Evolutionary conservation across 2,329 filamentous ascomycete genomes (phyloP).

Genomic region (Aspergillus alliaceus): DNA sequence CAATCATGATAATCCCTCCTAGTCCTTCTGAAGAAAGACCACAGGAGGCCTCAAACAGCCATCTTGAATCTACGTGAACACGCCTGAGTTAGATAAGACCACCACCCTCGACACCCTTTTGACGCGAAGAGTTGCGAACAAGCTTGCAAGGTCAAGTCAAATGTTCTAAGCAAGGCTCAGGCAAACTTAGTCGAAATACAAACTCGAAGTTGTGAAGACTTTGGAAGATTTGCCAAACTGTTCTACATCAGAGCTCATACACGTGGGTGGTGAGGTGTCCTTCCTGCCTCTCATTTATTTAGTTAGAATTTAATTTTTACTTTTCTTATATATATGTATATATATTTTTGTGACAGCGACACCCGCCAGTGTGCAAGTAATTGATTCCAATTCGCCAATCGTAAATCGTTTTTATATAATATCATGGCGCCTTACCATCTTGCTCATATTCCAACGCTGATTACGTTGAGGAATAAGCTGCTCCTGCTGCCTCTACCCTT

Average conservation of each 20-base stretch:
- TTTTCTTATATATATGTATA: too few relatives aligned
- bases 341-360: neutral
- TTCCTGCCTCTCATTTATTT: neutral
- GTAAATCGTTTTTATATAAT: neutral
- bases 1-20: neutral
- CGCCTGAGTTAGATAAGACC: neutral
- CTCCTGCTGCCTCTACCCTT: constrained; percentile 17
- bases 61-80: neutral
- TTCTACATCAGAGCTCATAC: neutral
- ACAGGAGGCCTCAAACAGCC: neutral
- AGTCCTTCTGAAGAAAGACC: neutral
- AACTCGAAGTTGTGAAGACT: neutral
- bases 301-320: neutral
- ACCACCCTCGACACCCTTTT: neutral
- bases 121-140: neutral
- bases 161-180: neutral
- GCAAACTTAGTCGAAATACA: too few relatives aligned
- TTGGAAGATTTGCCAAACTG: neutral
- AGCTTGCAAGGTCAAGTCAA: neutral
- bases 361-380: neutral
- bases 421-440: neutral
- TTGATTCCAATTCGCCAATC: neutral
- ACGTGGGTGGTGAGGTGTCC: neutral
- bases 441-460: neutral
- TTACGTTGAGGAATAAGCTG: neutral